Evolutionary conservation across 257 asterid genomes (phyloP).

Genomic region (Nicotiana undulata): DNA sequence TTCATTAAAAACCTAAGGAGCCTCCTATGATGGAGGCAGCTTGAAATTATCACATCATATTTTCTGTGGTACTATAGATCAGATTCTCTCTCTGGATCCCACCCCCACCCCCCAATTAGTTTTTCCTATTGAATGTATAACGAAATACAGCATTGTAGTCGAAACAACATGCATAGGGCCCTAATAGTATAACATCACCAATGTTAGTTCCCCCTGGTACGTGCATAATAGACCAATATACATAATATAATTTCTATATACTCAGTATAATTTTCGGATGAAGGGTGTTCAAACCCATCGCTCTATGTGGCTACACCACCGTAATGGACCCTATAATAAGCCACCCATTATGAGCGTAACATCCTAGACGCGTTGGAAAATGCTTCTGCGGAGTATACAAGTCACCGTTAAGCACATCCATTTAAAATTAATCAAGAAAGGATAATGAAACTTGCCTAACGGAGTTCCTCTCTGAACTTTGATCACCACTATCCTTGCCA

Average conservation of each 20-base stretch:
- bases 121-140: too few species aligned
- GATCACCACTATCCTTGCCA: constrained; percentile 15
- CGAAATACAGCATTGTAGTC: too few species aligned
- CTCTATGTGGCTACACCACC: too few species aligned
- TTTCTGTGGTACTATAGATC: background rate
- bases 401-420: background rate
- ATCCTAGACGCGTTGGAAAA: background rate
- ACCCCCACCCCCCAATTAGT: too few species aligned
- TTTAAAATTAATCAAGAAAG: background rate
- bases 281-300: too few species aligned
- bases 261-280: too few species aligned
- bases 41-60: background rate
- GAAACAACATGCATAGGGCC: too few species aligned
- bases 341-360: background rate
- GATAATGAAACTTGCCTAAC: constrained; percentile 17
- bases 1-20: background rate
- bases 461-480: constrained; percentile 15
- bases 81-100: too few species aligned
- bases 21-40: background rate
- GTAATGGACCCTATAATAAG: background rate
- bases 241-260: too few species aligned
- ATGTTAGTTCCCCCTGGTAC: too few species aligned
- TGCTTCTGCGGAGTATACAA: background rate
- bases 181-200: too few species aligned
- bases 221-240: too few species aligned